Conservation (phyloP, 108 stramenopile genomes). For the Discostella stelligeroides region DNA sequence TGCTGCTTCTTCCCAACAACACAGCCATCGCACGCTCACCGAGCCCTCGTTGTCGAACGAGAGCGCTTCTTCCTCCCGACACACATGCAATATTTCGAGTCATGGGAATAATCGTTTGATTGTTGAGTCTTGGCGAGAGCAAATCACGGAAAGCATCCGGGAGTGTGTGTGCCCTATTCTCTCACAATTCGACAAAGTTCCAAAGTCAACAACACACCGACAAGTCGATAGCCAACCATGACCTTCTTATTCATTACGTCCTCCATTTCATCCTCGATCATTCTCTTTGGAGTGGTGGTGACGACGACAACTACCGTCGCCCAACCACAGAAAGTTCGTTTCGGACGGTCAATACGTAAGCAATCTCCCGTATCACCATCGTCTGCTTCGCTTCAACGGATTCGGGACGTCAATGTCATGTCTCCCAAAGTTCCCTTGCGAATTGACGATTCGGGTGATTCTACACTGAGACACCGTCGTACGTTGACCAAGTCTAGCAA, state of each 20-base stretch:
- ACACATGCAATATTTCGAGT: no score
- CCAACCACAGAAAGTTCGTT: no score
- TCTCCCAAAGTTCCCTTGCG: neutral
- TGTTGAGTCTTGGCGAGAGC: no score
- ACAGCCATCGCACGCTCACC: no score
- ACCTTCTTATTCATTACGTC: neutral
- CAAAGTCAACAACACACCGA: neutral
- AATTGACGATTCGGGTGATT: no score
- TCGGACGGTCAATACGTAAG: constrained; percentile 1
- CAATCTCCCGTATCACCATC: neutral
- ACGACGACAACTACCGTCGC: neutral
- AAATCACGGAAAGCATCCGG: neutral
- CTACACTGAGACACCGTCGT: neutral
- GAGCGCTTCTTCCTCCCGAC: no score
- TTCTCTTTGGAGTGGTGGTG: neutral
- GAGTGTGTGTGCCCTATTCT: neutral
- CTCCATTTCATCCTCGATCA: neutral
- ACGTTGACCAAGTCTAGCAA: neutral
- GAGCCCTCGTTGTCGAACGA: no score
- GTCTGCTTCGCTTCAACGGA: neutral
- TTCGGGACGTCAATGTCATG: constrained; percentile 1
- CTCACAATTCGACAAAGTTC: neutral
- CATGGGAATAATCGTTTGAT: no score
- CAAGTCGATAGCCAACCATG: neutral
- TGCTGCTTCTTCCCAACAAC: constrained; percentile 27